phyloP scores from a whole-genome alignment of 306 rosid genomes.

The Biancaea sappan region DNA sequence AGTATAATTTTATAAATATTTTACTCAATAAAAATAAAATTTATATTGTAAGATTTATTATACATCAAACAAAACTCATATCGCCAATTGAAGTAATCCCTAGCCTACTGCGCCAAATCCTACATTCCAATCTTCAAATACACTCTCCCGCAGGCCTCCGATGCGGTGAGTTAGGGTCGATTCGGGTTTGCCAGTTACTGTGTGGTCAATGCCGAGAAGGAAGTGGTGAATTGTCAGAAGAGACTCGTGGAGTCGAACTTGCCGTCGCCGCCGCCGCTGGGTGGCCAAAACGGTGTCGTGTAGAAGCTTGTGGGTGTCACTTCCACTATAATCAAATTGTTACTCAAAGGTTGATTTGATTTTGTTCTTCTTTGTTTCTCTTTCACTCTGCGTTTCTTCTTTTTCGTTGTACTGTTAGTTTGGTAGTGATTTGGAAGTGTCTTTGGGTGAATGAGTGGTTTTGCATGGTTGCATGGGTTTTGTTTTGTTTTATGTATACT shows the following conservation, averaged over 20 bases:
- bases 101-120: constrained; percentile 77
- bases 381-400: too few species aligned
- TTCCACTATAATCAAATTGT: constrained; percentile 46
- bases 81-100: constrained; percentile 45
- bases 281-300: constrained; percentile 50
- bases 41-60: too few species aligned
- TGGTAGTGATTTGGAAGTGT: too few species aligned
- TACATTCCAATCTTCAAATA: constrained; percentile 72
- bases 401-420: too few species aligned
- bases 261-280: constrained; percentile 41
- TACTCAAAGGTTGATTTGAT: constrained; percentile 39
- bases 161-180: constrained; percentile 48
- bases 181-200: constrained; percentile 69
- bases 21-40: too few species aligned
- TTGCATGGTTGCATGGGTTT: too few species aligned
- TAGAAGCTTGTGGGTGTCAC: constrained; percentile 53
- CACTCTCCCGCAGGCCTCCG: constrained; percentile 71
- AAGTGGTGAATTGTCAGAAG: constrained; percentile 54
- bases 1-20: too few species aligned
- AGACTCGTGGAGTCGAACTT: constrained; percentile 21
- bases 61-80: constrained; percentile 38
- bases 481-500: too few species aligned
- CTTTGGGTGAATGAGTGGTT: too few species aligned
- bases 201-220: constrained; percentile 56
- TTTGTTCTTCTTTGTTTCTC: too few species aligned